These are phyloP conservation scores for Halophytophthora polymorphica DNA, from an alignment of 352 stramenopile genomes.

Conservation along the genomic window DNA sequence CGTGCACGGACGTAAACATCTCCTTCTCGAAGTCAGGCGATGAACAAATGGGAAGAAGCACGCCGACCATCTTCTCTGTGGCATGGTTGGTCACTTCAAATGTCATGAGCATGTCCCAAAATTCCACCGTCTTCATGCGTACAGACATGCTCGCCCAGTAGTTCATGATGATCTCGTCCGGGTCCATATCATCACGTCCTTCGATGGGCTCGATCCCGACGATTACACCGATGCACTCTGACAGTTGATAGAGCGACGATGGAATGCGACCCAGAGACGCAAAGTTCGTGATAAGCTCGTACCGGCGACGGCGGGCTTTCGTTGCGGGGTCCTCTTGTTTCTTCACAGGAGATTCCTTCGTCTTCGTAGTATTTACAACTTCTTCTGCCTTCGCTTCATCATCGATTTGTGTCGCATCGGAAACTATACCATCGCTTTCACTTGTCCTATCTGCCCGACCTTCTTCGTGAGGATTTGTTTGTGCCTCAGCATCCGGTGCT, in stretches of 20 bases:
- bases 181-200: constrained; percentile 58
- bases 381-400: neutral
- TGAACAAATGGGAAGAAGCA: constrained; percentile 52
- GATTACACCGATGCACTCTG: constrained; percentile 66
- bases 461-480: neutral
- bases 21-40: constrained; percentile 59
- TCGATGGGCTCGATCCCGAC: constrained; percentile 60
- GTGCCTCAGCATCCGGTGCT: neutral
- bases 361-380: neutral
- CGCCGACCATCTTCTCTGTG: constrained; percentile 51
- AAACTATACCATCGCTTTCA: too few species aligned
- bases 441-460: too few species aligned
- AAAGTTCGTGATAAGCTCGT: constrained; percentile 37
- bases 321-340: neutral
- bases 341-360: neutral
- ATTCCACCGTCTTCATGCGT: constrained; percentile 29
- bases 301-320: constrained; percentile 1
- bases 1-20: constrained; percentile 45
- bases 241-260: constrained; percentile 55
- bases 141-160: constrained; percentile 54
- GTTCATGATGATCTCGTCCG: constrained; percentile 71
- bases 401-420: neutral
- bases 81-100: constrained; percentile 44
- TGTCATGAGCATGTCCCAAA: constrained; percentile 42
- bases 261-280: constrained; percentile 31